Conservation (phyloP, 139 green algal species). For the Micractinium sp. region DNA sequence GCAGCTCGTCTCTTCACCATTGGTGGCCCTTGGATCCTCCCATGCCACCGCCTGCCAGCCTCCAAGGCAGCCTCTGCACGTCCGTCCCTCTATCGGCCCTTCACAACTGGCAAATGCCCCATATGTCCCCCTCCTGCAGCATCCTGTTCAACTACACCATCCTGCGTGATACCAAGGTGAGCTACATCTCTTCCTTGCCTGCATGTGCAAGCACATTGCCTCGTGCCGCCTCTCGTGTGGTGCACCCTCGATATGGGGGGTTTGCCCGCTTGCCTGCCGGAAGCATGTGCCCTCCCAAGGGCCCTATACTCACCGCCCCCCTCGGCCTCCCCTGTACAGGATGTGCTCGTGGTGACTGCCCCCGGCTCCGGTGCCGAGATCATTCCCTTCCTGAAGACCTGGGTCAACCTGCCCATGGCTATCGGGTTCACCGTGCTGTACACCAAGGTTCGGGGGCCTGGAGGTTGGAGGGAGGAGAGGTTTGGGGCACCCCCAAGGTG, state of each 20-base stretch:
- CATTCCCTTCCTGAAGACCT: constrained; percentile 99
- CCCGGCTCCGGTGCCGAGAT: constrained; percentile 95
- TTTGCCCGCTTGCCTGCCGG: background rate
- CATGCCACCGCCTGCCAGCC: background rate
- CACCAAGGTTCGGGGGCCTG: constrained; percentile 23
- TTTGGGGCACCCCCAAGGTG: background rate
- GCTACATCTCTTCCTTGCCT: background rate
- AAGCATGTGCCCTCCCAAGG: background rate
- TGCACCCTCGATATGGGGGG: background rate
- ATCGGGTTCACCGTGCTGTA: constrained; percentile 89
- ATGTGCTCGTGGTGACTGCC: constrained; percentile 98
- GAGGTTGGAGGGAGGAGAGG: background rate
- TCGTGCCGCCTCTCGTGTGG: background rate
- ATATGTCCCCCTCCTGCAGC: constrained; percentile 42
- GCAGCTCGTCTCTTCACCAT: background rate
- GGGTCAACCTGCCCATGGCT: constrained; percentile 95
- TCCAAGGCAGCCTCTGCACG: background rate
- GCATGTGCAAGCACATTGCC: background rate
- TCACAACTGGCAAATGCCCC: background rate
- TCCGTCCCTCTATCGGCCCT: background rate
- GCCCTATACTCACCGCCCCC: background rate
- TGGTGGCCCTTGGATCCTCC: background rate
- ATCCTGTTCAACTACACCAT: constrained; percentile 99
- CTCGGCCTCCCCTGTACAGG: constrained; percentile 58
- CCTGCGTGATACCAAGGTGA: constrained; percentile 96